Evolutionary conservation across 805 yeast species (phyloP).

Genomic region (Isabelozyma gotoi): DNA sequence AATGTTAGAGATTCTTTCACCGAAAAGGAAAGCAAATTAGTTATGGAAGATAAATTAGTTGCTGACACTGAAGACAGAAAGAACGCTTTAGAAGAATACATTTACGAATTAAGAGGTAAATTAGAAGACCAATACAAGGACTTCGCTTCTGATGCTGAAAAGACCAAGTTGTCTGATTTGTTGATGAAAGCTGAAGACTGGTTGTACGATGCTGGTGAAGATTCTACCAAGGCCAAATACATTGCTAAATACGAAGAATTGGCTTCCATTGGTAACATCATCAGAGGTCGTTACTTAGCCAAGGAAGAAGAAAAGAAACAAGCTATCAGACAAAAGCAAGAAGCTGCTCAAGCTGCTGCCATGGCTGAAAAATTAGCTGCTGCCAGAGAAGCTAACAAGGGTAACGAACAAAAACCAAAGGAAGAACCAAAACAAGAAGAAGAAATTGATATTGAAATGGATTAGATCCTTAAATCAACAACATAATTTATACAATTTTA

Average conservation of each 20-base stretch:
- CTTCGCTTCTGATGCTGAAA: constrained; percentile 91
- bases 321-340: constrained; percentile 81
- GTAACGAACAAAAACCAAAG: constrained; percentile 8
- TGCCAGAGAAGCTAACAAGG: constrained; percentile 56
- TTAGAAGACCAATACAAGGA: constrained; percentile 86
- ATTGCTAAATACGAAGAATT: constrained; percentile 97
- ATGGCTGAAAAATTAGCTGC: constrained; percentile 84
- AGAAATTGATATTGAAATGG: constrained; percentile 34
- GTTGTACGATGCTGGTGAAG: constrained; percentile 97
- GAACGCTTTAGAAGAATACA: constrained; percentile 97
- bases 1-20: constrained; percentile 56
- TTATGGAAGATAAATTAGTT: constrained; percentile 90
- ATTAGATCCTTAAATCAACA: constrained; percentile 11
- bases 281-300: constrained; percentile 91
- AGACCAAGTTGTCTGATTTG: constrained; percentile 69
- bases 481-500: background rate
- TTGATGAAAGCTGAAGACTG: constrained; percentile 92
- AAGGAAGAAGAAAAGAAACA: constrained; percentile 95
- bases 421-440: constrained; percentile 20
- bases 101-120: constrained; percentile 95
- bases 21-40: constrained; percentile 83
- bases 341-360: constrained; percentile 79
- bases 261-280: constrained; percentile 90
- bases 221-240: constrained; percentile 93
- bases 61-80: constrained; percentile 98